Conservation (phyloP, 305 asterid species). For the Solanum hybrid region DNA sequence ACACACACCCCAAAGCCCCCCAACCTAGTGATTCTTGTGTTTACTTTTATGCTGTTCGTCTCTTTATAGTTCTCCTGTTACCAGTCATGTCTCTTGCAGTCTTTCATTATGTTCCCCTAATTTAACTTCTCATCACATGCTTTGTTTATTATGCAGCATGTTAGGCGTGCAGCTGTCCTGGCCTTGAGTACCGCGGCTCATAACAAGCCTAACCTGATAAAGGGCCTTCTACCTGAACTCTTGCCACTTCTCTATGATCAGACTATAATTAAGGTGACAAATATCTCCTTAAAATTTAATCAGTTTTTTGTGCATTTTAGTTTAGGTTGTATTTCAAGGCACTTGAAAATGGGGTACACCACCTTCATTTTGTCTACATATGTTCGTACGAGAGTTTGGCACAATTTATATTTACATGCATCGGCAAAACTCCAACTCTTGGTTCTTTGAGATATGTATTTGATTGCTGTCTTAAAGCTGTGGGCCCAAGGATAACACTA, state of each 20-base stretch:
- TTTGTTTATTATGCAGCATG: slow-evolving; percentile 65
- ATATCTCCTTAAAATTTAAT: not conserved
- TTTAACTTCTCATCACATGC: slow-evolving; percentile 7
- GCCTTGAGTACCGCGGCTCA: slow-evolving; percentile 99
- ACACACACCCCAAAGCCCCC: not conserved
- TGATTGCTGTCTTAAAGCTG: not conserved
- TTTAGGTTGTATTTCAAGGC: not conserved
- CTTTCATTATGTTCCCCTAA: not conserved
- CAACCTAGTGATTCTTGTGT: not conserved
- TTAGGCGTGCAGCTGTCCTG: slow-evolving; percentile 96
- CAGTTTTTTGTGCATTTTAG: not conserved
- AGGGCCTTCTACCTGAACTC: slow-evolving; percentile 76
- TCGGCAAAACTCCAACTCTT: not conserved
- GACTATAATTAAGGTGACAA: slow-evolving; percentile 76
- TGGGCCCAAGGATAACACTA: not conserved
- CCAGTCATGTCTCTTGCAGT: not conserved
- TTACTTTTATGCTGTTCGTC: not conserved
- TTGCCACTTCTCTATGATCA: slow-evolving; percentile 95
- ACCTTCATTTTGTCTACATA: not conserved
- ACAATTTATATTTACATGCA: not conserved
- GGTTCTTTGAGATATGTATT: not conserved
- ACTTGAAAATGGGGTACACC: not conserved
- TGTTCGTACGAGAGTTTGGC: not conserved
- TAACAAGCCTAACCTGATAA: slow-evolving; percentile 88
- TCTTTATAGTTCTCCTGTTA: not conserved